phyloP scores from a whole-genome alignment of 2,329 filamentous ascomycete genomes.

The Arthrobotrys conoides region DNA sequence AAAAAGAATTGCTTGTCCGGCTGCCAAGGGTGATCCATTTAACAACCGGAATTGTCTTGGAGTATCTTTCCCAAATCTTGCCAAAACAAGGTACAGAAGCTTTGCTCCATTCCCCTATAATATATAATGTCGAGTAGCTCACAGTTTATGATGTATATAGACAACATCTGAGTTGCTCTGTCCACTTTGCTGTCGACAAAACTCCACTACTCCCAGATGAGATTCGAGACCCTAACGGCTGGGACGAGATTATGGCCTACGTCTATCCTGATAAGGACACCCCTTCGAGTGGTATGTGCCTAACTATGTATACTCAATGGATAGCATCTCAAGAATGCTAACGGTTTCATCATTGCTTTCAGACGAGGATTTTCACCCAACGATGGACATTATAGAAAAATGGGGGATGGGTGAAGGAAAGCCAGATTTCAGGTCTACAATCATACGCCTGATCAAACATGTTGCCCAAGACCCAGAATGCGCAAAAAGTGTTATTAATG shows the following conservation, averaged over 20 bases:
- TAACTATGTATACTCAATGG: background rate
- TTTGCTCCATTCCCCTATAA: background rate
- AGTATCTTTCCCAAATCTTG: slow-evolving; percentile 50
- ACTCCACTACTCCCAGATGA: slow-evolving; percentile 43
- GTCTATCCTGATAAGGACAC: slow-evolving; percentile 34
- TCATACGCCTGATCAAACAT: slow-evolving; percentile 33
- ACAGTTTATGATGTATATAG: slow-evolving; percentile 3
- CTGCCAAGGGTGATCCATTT: slow-evolving; percentile 53
- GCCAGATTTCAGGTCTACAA: slow-evolving; percentile 40
- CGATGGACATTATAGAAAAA: slow-evolving; percentile 25
- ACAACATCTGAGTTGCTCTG: slow-evolving; percentile 39
- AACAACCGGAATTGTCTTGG: slow-evolving; percentile 41
- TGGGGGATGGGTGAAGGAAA: slow-evolving; percentile 34
- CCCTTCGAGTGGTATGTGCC: slow-evolving; percentile 43
- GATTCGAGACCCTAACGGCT: slow-evolving; percentile 46
- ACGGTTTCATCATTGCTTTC: background rate
- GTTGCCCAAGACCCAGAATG: background rate
- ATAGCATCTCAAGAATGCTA: background rate
- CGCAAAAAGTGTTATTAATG: background rate
- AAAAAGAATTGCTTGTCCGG: slow-evolving; percentile 48
- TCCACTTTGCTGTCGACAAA: slow-evolving; percentile 32
- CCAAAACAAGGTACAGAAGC: slow-evolving; percentile 40
- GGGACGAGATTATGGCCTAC: slow-evolving; percentile 43
- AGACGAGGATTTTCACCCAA: slow-evolving; percentile 50
- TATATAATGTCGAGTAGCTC: background rate